A percentile compares a stretch with the other conserved stretches of the same genome.
phyloP scores from a whole-genome alignment of 257 asterid species.

The Jacaranda mimosifolia region DNA sequence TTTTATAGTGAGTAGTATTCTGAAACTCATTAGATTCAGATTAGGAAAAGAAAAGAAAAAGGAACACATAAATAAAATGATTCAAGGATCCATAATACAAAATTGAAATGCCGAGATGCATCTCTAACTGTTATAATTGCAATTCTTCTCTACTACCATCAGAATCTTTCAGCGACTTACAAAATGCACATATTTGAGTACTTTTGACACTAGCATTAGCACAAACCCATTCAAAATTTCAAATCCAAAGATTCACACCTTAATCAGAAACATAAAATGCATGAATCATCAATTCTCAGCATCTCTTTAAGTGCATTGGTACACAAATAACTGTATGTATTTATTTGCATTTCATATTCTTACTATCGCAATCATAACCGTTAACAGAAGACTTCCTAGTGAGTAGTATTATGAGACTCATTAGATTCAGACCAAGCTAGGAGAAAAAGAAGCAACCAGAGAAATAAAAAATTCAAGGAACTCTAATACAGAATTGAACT shows the following conservation, averaged over 20 bases:
- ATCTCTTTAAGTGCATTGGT: not conserved
- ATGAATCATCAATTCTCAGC: not conserved
- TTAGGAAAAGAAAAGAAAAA: too few relatives aligned
- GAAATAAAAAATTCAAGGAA: too few relatives aligned
- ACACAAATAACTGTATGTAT: not conserved
- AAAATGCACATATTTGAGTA: slow-evolving; percentile 10
- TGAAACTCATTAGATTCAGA: too few relatives aligned
- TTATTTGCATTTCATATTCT: slow-evolving; percentile 32
- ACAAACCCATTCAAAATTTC: not conserved
- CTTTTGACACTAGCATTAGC: not conserved
- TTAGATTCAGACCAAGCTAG: too few relatives aligned
- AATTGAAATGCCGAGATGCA: not conserved
- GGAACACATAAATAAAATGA: too few relatives aligned
- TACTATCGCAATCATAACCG: not conserved
- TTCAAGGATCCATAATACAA: too few relatives aligned
- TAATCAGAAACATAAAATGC: slow-evolving; percentile 23
- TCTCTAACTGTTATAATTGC: slow-evolving; percentile 11
- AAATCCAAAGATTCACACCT: slow-evolving; percentile 13
- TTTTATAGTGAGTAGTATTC: too few relatives aligned
- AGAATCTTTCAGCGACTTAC: slow-evolving; percentile 12
- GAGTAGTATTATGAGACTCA: too few relatives aligned
- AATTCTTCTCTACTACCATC: slow-evolving; percentile 12
- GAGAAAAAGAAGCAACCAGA: not conserved
- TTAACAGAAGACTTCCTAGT: too few relatives aligned
- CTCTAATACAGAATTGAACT: too few relatives aligned